These are phyloP conservation scores for Colletotrichum limetticola DNA, from an alignment of 2,329 filamentous ascomycete genomes.

Conservation along the genomic window DNA sequence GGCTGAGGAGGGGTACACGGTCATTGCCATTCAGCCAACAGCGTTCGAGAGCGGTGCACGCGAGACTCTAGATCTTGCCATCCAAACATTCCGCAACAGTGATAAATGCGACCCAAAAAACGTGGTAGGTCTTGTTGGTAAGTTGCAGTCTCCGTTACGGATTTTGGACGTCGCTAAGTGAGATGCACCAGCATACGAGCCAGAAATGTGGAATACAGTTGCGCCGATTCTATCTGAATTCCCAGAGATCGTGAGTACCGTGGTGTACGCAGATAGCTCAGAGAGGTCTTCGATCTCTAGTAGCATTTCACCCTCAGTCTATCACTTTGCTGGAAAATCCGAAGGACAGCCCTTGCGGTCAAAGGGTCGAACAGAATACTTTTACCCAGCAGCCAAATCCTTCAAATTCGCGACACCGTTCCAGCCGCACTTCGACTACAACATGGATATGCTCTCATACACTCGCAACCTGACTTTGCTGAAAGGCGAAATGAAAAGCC, in stretches of 20 bases:
- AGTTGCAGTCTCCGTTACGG: not conserved
- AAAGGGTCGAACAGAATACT: not conserved
- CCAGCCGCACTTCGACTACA: not conserved
- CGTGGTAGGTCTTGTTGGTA: not conserved
- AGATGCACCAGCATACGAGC: not conserved
- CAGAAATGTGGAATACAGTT: not conserved
- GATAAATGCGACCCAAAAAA: not conserved
- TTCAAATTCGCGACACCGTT: not conserved
- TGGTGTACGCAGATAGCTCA: not conserved
- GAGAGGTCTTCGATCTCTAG: not conserved
- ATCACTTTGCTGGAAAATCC: not conserved
- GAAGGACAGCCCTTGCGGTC: not conserved
- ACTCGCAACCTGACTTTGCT: conserved; percentile 45
- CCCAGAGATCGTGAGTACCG: not conserved
- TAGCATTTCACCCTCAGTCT: not conserved
- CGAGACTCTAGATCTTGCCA: not conserved
- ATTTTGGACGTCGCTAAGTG: not conserved
- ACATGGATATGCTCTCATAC: not conserved
- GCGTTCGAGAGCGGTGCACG: conserved; percentile 50
- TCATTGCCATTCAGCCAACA: conserved; percentile 62
- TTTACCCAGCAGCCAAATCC: not conserved
- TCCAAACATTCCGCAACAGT: not conserved
- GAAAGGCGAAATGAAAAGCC: conserved; percentile 70
- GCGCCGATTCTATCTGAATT: not conserved
- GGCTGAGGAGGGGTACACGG: conserved; percentile 76